Evolutionary conservation across 352 stramenopile genomes (phyloP).

Genomic region (Globisporangium solare): DNA sequence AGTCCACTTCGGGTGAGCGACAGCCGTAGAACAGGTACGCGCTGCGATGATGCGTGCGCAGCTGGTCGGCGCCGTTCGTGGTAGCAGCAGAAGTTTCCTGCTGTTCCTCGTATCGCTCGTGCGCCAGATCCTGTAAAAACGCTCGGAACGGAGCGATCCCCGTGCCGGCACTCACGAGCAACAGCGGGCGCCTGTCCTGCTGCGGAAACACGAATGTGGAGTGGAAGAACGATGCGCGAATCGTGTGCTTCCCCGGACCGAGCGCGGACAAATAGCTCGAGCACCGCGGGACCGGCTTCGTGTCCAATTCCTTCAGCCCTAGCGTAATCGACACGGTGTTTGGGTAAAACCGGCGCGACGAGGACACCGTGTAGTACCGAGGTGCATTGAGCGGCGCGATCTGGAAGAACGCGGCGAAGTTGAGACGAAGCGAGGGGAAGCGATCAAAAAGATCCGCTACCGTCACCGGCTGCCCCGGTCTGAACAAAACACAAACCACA

Average conservation of each 20-base stretch:
- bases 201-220: slow-evolving; percentile 76
- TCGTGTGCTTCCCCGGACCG: slow-evolving; percentile 27
- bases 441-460: slow-evolving; percentile 62
- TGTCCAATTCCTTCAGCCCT: slow-evolving; percentile 45
- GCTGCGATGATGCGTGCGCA: slow-evolving; percentile 19
- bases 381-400: slow-evolving; percentile 57
- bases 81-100: not conserved
- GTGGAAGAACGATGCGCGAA: slow-evolving; percentile 65
- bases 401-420: slow-evolving; percentile 64
- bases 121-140: slow-evolving; percentile 70
- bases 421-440: slow-evolving; percentile 61
- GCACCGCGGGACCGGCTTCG: slow-evolving; percentile 60
- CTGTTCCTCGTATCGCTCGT: slow-evolving; percentile 29
- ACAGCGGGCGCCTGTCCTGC: slow-evolving; percentile 49
- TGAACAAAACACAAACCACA: slow-evolving; percentile 1
- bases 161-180: slow-evolving; percentile 76
- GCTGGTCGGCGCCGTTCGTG: not conserved
- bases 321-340: slow-evolving; percentile 70
- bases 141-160: slow-evolving; percentile 81
- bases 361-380: slow-evolving; percentile 84
- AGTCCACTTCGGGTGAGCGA: slow-evolving; percentile 49
- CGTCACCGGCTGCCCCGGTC: slow-evolving; percentile 28
- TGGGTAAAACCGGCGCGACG: slow-evolving; percentile 51
- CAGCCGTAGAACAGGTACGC: slow-evolving; percentile 82
- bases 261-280: slow-evolving; percentile 66